Percentiles rank a stretch among this genome's conserved stretches.
phyloP scores from a whole-genome alignment of 108 stramenopile species.

The Tribonema minus region DNA sequence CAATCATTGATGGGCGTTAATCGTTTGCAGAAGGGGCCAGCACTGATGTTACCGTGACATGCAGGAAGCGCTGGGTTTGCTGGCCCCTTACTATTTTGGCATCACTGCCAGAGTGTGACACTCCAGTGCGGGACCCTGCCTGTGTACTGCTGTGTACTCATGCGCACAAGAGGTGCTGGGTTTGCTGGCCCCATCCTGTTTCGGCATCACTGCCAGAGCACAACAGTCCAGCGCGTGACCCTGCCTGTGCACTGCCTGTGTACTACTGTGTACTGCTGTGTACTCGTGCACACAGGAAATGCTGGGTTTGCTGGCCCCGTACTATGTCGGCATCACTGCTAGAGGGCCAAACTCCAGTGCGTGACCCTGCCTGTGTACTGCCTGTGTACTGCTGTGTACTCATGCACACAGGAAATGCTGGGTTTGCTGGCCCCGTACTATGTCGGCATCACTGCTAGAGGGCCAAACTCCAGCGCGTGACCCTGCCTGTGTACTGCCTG shows the following conservation, averaged over 20 bases:
- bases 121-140: neutral
- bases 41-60: neutral
- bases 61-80: neutral
- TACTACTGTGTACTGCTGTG: neutral
- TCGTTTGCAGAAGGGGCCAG: too few relatives aligned
- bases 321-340: neutral
- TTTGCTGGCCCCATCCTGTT: neutral
- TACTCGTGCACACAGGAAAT: neutral
- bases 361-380: too few relatives aligned
- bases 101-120: too few relatives aligned
- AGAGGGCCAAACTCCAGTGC: too few relatives aligned
- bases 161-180: neutral
- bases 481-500: neutral
- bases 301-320: neutral
- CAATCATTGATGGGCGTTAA: too few relatives aligned
- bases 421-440: neutral
- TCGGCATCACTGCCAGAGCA: too few relatives aligned
- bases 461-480: neutral
- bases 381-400: too few relatives aligned
- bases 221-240: too few relatives aligned
- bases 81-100: neutral
- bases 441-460: too few relatives aligned
- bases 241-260: too few relatives aligned
- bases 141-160: neutral
- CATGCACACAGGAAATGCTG: neutral